Evolutionary conservation across 768 basidiomycete genomes (phyloP), one percentile per base, ranked within the genome.

Genomic region (Naganishia vaughanmartiniae): DNA sequence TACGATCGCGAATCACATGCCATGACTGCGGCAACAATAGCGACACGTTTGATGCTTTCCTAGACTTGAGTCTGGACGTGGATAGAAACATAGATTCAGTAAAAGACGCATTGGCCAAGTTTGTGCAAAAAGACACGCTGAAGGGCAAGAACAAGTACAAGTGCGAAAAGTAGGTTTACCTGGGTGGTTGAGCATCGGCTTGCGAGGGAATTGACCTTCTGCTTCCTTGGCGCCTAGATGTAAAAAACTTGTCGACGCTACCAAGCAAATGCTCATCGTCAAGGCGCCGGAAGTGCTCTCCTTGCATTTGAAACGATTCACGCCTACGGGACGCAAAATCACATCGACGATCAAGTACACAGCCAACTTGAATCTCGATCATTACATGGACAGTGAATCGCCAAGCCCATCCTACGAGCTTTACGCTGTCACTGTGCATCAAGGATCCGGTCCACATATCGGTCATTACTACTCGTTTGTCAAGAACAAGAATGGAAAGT

Each of bases 141-240:
- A 90, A 87, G 72, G 96, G 95, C 0, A 87, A 88, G 7, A 92
- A 99, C 84, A 94, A 94, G 83, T 99, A 99, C 82, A 92, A 94
- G 79, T 99, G 96, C 81, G 96, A 99, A 83, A 97, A 92, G 93
- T 96, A 78, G 76, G 90, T 85, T 14, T 53, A 11, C 56, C 4
- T 17, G 21, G 36, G n/a, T n/a, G n/a, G n/a, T n/a, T n/a, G n/a
- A n/a, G n/a, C n/a, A n/a, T n/a, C 26, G 11, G 5, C 15, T n/a
- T 58, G 30, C 24, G 5, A 45, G 55, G 28, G n/a, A 7, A 48
- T 12, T 51, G 48, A 69, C 15, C n/a, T 48, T 31, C 31, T 34
- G n/a, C 34, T 63, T 53, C 66, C 66, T 51, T 57, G 14, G 9
- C 26, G 15, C 0, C 65, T 74, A 96, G 94, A 77, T 99, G 96